Evolutionary conservation across 202 grass and related monocot genomes (phyloP).

Genomic region (Bolboschoenoplectus hybrid): DNA sequence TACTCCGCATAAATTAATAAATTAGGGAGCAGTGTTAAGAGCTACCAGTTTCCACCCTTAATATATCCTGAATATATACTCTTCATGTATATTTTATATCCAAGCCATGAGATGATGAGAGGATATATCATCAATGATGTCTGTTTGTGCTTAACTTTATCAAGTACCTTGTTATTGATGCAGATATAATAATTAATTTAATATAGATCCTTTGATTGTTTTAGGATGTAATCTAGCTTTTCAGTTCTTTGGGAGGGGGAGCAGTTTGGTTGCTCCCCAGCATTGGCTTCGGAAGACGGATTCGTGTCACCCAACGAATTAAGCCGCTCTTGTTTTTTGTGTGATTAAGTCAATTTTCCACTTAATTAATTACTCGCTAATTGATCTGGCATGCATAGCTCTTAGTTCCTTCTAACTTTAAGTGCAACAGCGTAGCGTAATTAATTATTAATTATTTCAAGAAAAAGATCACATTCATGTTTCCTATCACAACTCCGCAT

Average conservation of each 20-base stretch:
- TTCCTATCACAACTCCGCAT: not conserved
- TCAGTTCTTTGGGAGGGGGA: constrained; percentile 31
- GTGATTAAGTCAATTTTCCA: constrained; percentile 20
- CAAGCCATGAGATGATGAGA: too few relatives aligned
- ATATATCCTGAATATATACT: too few relatives aligned
- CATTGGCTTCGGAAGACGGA: constrained; percentile 9
- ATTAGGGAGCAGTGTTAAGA: not conserved
- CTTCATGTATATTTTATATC: too few relatives aligned
- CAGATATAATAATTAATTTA: not conserved
- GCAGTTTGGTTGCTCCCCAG: constrained; percentile 26
- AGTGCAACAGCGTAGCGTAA: not conserved
- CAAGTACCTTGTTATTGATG: not conserved
- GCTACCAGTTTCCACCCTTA: not conserved
- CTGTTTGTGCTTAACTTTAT: not conserved
- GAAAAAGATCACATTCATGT: not conserved
- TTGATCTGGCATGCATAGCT: not conserved
- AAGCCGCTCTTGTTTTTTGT: constrained; percentile 30
- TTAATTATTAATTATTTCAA: constrained; percentile 18
- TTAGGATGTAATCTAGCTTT: not conserved
- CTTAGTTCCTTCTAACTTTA: constrained; percentile 13
- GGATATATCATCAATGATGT: not conserved
- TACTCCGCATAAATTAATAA: not conserved
- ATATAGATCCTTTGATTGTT: not conserved
- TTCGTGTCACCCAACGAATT: constrained; percentile 32
- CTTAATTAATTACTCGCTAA: not conserved